Conservation (phyloP, 805 yeast species). For the Kodamaea kakaduensis region DNA sequence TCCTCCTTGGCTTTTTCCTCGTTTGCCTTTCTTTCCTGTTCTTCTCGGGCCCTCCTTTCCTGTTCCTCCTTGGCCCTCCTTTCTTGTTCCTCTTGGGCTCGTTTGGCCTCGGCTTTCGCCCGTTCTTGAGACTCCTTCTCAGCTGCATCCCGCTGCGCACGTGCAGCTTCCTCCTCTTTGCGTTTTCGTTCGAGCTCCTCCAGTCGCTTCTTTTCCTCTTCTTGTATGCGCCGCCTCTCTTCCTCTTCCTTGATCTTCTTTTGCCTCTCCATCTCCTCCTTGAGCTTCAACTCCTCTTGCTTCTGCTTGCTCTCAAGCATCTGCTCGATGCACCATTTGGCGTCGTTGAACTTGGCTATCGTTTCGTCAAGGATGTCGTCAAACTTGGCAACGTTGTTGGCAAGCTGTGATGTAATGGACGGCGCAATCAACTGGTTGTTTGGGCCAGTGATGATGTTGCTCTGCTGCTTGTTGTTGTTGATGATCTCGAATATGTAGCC, state of each 20-base stretch:
- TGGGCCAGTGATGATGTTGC: slow-evolving; percentile 39
- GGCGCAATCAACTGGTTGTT: slow-evolving; percentile 40
- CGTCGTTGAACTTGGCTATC: slow-evolving; percentile 37
- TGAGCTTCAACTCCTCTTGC: slow-evolving; percentile 37
- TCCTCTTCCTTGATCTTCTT: slow-evolving; percentile 25
- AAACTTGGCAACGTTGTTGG: slow-evolving; percentile 32
- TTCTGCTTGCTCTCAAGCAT: slow-evolving; percentile 39
- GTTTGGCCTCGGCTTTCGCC: slow-evolving; percentile 11
- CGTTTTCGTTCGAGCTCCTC: slow-evolving; percentile 17
- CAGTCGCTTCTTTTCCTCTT: slow-evolving; percentile 15
- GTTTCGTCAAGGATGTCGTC: slow-evolving; percentile 44
- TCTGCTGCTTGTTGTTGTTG: slow-evolving; percentile 37
- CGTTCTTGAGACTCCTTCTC: slow-evolving; percentile 11
- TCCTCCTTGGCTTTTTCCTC: slow-evolving; percentile 12
- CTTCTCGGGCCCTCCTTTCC: slow-evolving; percentile 14
- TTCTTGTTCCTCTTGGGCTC: slow-evolving; percentile 12
- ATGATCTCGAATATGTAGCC: slow-evolving; percentile 43
- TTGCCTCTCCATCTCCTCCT: slow-evolving; percentile 33
- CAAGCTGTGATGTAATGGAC: slow-evolving; percentile 32
- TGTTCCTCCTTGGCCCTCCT: slow-evolving; percentile 14
- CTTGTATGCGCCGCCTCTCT: slow-evolving; percentile 18
- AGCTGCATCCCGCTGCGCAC: slow-evolving; percentile 12
- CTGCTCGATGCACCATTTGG: slow-evolving; percentile 41
- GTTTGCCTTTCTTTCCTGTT: slow-evolving; percentile 13
- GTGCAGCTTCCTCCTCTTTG: slow-evolving; percentile 13